Conservation (phyloP, 78 protist species). For the Guillardia theta region DNA sequence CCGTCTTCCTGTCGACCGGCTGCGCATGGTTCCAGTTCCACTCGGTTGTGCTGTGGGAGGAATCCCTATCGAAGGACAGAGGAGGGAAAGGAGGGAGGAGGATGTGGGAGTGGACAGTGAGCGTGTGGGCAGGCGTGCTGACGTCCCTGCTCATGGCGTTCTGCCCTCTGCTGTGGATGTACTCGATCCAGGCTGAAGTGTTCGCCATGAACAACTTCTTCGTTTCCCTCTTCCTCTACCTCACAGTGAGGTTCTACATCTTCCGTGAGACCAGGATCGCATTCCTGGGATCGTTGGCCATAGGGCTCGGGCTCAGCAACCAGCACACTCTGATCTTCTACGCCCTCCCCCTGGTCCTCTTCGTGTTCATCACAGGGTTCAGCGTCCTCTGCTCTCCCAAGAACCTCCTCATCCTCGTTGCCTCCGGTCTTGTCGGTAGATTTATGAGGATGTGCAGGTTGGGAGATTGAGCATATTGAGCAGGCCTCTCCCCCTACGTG, state of each 20-base stretch:
- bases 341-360: conserved; percentile 58
- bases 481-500: conserved; percentile 71
- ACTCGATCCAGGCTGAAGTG: conserved; percentile 70
- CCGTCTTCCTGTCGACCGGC: not conserved
- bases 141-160: conserved; percentile 26
- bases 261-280: conserved; percentile 24
- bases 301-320: conserved; percentile 69
- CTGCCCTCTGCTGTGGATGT: conserved; percentile 51
- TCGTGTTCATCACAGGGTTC: not conserved
- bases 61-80: not conserved
- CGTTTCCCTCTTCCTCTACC: conserved; percentile 43
- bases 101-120: not conserved
- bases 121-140: not conserved
- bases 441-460: not conserved
- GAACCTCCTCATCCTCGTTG: not conserved
- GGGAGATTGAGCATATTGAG: not conserved
- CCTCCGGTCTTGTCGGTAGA: not conserved
- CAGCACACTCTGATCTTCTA: conserved; percentile 77
- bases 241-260: too few relatives aligned
- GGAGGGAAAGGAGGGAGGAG: not conserved
- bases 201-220: conserved; percentile 77
- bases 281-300: conserved; percentile 55
- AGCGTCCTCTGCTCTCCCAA: not conserved
- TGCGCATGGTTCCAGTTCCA: not conserved
- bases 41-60: not conserved